Conservation (phyloP, 2,329 filamentous ascomycete genomes). For the Sclerotinia borealis region DNA sequence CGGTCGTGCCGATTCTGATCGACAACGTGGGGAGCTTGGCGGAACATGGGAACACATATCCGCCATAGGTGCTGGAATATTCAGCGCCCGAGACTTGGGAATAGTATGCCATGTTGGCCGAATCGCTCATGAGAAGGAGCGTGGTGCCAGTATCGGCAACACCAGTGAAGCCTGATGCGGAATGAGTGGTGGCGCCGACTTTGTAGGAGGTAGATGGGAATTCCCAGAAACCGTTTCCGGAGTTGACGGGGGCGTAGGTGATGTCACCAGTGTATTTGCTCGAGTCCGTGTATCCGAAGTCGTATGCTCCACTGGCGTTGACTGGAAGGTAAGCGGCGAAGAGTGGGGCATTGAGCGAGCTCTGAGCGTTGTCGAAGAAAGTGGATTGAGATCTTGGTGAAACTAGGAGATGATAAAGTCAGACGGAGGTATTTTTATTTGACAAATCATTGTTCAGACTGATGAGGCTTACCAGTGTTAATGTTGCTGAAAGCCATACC, state of each 20-base stretch:
- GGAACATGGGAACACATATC: conserved; percentile 35
- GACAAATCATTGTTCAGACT: background rate
- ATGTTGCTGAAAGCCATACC: conserved; percentile 44
- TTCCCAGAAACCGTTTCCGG: conserved; percentile 47
- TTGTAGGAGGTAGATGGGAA: conserved; percentile 46
- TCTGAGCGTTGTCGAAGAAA: conserved; percentile 31
- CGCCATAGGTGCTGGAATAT: conserved; percentile 29
- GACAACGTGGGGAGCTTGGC: conserved; percentile 33
- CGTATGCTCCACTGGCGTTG: conserved; percentile 42
- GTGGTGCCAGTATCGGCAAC: conserved; percentile 39
- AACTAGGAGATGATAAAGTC: conserved; percentile 13
- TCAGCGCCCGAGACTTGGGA: conserved; percentile 29
- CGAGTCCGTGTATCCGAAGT: conserved; percentile 50
- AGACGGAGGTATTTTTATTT: background rate
- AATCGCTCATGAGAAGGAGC: conserved; percentile 34
- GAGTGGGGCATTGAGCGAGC: conserved; percentile 35
- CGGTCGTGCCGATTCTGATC: conserved; percentile 30
- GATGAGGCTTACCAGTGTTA: conserved; percentile 24
- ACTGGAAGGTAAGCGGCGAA: conserved; percentile 51
- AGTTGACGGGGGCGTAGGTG: conserved; percentile 43
- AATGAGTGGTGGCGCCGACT: conserved; percentile 42
- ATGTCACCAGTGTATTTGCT: conserved; percentile 47
- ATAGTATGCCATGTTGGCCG: conserved; percentile 35
- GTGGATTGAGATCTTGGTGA: conserved; percentile 25
- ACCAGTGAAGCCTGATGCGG: conserved; percentile 31